Percentiles rank a stretch among this genome's conserved stretches.
Conservation (phyloP, 352 stramenopile genomes). For the Phytophthora capsici region DNA sequence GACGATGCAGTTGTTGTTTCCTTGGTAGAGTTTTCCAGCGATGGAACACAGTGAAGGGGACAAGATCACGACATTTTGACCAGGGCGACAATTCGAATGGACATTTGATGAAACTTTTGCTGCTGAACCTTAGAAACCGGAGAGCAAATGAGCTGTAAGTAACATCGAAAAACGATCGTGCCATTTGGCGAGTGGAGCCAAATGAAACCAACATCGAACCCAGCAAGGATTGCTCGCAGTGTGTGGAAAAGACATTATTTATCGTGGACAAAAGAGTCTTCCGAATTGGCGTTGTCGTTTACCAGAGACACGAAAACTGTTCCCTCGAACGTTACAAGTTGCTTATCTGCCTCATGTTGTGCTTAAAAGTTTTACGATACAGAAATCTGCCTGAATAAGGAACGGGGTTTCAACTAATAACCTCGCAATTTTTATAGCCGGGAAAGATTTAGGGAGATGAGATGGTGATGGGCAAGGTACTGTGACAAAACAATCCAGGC, state of each 20-base stretch:
- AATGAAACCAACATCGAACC: background rate
- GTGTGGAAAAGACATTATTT: background rate
- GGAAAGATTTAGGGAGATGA: too few species aligned
- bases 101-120: background rate
- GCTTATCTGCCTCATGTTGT: too few species aligned
- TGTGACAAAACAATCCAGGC: too few species aligned
- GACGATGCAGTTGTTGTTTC: background rate
- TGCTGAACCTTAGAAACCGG: conserved; percentile 9
- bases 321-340: too few species aligned
- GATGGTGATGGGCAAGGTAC: too few species aligned
- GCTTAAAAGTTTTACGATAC: too few species aligned
- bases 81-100: background rate
- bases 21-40: background rate
- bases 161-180: conserved; percentile 20
- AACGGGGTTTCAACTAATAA: too few species aligned
- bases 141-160: conserved; percentile 23
- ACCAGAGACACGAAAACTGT: too few species aligned
- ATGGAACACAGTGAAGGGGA: background rate
- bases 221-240: background rate
- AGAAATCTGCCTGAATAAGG: too few species aligned
- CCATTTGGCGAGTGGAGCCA: conserved; percentile 2
- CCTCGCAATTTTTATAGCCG: too few species aligned
- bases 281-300: background rate
- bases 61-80: background rate
- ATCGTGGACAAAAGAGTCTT: background rate